A percentile compares a stretch with the other conserved stretches of the same genome.
These are phyloP conservation scores for Chlamydomonas sphaeroides DNA, from an alignment of 139 green algal species.

Conservation along the genomic window DNA sequence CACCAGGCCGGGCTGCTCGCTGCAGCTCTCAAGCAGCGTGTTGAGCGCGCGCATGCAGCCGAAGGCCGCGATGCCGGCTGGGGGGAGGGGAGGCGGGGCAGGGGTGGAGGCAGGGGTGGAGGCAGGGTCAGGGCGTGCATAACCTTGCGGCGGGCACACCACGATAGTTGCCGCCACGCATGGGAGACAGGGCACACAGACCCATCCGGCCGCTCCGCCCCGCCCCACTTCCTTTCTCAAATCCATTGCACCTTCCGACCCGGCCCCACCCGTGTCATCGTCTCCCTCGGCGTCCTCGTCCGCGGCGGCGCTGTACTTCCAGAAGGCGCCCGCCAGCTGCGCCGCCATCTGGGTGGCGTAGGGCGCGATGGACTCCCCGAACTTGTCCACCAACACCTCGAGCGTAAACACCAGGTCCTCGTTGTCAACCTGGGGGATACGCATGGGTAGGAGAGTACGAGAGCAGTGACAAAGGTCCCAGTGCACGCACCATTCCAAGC, in stretches of 20 bases:
- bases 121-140: too few relatives aligned
- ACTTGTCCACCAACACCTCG: slow-evolving; percentile 96
- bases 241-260: too few relatives aligned
- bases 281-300: slow-evolving; percentile 71
- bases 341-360: slow-evolving; percentile 84
- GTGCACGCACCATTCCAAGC: too few relatives aligned
- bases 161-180: too few relatives aligned
- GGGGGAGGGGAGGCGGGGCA: neutral
- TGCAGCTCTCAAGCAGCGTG: slow-evolving; percentile 90
- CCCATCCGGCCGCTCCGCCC: too few relatives aligned
- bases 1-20: slow-evolving; percentile 78
- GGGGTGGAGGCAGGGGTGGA: neutral
- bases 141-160: too few relatives aligned
- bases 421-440: slow-evolving; percentile 78
- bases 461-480: too few relatives aligned
- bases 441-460: too few relatives aligned
- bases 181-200: neutral
- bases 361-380: slow-evolving; percentile 92
- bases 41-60: slow-evolving; percentile 89
- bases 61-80: slow-evolving; percentile 83
- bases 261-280: slow-evolving; percentile 47
- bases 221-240: too few relatives aligned
- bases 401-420: slow-evolving; percentile 95
- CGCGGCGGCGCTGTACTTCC: slow-evolving; percentile 60
- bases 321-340: slow-evolving; percentile 79